These are phyloP conservation scores for Zymoseptoria passerinii DNA, from an alignment of 2,329 filamentous ascomycete species.

Conservation along the genomic window DNA sequence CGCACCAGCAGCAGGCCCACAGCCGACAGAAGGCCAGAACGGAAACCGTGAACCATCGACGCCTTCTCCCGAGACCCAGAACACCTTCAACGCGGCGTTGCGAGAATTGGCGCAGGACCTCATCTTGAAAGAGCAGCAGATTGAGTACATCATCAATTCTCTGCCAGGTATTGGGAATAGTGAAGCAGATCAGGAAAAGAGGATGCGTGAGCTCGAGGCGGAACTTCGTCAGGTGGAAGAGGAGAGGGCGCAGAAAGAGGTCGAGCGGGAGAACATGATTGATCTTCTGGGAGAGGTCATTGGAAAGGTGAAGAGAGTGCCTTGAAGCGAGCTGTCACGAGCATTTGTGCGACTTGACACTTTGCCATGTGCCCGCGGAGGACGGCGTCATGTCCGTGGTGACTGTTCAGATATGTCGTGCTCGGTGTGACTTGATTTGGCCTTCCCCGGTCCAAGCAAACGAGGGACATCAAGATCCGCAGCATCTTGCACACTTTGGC, in stretches of 20 bases:
- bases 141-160: slow-evolving; percentile 65
- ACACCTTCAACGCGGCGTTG: slow-evolving; percentile 59
- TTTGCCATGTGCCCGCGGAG: not conserved
- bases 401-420: not conserved
- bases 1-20: not conserved
- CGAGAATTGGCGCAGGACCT: slow-evolving; percentile 68
- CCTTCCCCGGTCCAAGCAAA: not conserved
- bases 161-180: slow-evolving; percentile 72
- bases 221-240: slow-evolving; percentile 37
- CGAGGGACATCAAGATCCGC: not conserved
- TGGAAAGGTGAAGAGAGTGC: slow-evolving; percentile 31
- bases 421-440: not conserved
- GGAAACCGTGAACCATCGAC: slow-evolving; percentile 10
- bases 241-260: slow-evolving; percentile 34
- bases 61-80: slow-evolving; percentile 55
- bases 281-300: slow-evolving; percentile 42
- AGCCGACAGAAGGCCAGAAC: slow-evolving; percentile 11
- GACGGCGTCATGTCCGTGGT: not conserved
- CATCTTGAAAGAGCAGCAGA: slow-evolving; percentile 73
- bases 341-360: not conserved
- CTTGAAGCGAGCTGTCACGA: slow-evolving; percentile 10
- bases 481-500: not conserved
- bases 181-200: slow-evolving; percentile 64
- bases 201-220: slow-evolving; percentile 40
- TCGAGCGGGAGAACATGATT: slow-evolving; percentile 36